Evolutionary conservation across 306 rosid species (phyloP).

Genomic region (Casuarina glauca): DNA sequence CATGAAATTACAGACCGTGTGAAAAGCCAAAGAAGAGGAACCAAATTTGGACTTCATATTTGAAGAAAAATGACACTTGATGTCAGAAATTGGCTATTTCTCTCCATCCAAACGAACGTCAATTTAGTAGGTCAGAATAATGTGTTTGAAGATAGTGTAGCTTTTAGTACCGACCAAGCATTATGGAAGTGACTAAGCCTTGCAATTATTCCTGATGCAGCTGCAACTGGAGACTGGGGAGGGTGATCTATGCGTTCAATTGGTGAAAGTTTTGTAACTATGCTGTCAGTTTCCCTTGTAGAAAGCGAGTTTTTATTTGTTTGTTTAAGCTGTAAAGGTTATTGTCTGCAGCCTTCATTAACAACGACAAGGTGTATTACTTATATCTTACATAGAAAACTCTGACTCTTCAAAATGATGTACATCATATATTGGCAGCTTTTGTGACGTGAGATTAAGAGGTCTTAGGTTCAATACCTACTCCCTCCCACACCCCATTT

Average conservation of each 20-base stretch:
- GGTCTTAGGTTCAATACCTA: too few species aligned
- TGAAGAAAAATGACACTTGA: too few species aligned
- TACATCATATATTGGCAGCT: too few species aligned
- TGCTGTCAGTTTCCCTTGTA: not conserved
- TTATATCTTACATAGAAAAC: too few species aligned
- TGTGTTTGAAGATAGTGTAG: slow-evolving; percentile 2
- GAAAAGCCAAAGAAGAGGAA: not conserved
- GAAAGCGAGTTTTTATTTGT: not conserved
- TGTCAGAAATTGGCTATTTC: too few species aligned
- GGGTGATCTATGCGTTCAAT: not conserved
- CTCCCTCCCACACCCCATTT: too few species aligned
- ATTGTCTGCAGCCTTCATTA: too few species aligned
- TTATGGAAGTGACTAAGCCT: not conserved
- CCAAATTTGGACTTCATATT: too few species aligned
- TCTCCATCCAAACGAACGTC: too few species aligned
- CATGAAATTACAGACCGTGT: not conserved
- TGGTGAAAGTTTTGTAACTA: not conserved
- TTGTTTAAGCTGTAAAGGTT: not conserved
- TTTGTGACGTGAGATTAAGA: too few species aligned
- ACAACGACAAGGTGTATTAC: too few species aligned
- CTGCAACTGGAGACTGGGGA: not conserved
- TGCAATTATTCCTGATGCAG: slow-evolving; percentile 1
- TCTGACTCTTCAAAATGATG: too few species aligned
- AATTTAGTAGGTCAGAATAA: not conserved
- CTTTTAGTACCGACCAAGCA: not conserved